Evolutionary conservation across 306 rosid species (phyloP), one percentile per base, ranked within the genome.

Genomic region (Corylus avellana): DNA sequence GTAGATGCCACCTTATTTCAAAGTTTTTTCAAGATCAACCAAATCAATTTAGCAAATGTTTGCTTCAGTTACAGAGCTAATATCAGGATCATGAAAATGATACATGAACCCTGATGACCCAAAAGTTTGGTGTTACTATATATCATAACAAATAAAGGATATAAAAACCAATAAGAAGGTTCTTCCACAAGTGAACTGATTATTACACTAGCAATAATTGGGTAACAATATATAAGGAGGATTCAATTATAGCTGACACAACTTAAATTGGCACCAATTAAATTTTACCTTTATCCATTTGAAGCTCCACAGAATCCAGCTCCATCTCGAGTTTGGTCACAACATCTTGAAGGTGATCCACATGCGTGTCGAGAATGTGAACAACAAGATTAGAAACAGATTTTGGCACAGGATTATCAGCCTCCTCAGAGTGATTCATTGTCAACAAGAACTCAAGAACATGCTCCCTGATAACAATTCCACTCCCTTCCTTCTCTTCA

Each of bases 371-470:
- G 78, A 95, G 84, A 73, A 95, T 88, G 77, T 95, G 99, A 80
- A 95, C 96, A 27, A 91, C 88, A 3, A 95, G 98, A 78, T 93
- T 89, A 12, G 99, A 90, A 66, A 88, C 87, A 48, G 99, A 92
- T 78, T 76, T 89, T 7, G 99, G 98, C 76, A 95, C 97, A 4
- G 96, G 97, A 84, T 93, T 93, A 84, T 95, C 98, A 8, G 98
- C 97, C 85, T 95, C 98, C 89, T 93, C 97, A 10, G 98, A 95
- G 83, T 95, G 99, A 86, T 95, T 95, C 98, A 91, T 93, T 16
- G 95, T 95, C 91, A 92, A 81, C 51, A 95, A 86, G 77, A 95
- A 95, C 68, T 95, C 99, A 71, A 95, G 95, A 83, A 95, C 99
- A 84, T 92, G 98, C 88, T 93, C 99, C 89, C 85, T 86, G 46